phyloP scores from a whole-genome alignment of 2,329 filamentous ascomycete genomes.

The Arthroderma sp. region DNA sequence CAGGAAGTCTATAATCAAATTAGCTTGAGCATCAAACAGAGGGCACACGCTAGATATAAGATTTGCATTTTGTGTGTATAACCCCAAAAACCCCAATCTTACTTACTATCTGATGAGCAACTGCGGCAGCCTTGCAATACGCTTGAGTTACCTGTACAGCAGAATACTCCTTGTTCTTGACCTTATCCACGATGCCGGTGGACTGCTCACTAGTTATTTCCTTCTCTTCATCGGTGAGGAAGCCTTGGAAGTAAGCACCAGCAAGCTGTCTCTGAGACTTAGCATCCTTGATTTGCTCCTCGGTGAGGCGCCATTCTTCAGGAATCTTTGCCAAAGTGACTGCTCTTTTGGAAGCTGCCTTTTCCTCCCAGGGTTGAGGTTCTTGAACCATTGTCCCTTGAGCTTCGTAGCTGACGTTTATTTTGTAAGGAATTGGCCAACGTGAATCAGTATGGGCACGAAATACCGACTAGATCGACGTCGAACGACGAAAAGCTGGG shows the following conservation, averaged over 20 bases:
- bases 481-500: too few relatives aligned
- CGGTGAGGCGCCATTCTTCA: conserved; percentile 9
- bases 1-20: neutral
- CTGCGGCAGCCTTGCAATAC: conserved; percentile 10
- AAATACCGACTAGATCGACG: too few relatives aligned
- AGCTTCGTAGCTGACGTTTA: too few relatives aligned
- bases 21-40: neutral
- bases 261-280: conserved; percentile 7
- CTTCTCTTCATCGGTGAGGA: conserved; percentile 5
- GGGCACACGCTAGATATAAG: neutral
- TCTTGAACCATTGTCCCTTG: neutral
- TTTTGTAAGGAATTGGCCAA: too few relatives aligned
- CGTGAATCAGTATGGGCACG: too few relatives aligned
- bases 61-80: neutral
- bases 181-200: conserved; percentile 5
- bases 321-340: conserved; percentile 4
- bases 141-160: conserved; percentile 7
- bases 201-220: conserved; percentile 7
- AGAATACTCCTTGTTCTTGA: conserved; percentile 9
- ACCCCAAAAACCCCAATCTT: too few relatives aligned
- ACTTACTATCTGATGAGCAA: conserved; percentile 12
- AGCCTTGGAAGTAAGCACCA: conserved; percentile 10
- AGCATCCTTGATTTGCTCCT: conserved; percentile 6
- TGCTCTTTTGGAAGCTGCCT: conserved; percentile 8
- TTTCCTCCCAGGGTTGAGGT: neutral